Evolutionary conservation across 805 yeast species (phyloP).

Genomic region (Barnettozyma sp.): DNA sequence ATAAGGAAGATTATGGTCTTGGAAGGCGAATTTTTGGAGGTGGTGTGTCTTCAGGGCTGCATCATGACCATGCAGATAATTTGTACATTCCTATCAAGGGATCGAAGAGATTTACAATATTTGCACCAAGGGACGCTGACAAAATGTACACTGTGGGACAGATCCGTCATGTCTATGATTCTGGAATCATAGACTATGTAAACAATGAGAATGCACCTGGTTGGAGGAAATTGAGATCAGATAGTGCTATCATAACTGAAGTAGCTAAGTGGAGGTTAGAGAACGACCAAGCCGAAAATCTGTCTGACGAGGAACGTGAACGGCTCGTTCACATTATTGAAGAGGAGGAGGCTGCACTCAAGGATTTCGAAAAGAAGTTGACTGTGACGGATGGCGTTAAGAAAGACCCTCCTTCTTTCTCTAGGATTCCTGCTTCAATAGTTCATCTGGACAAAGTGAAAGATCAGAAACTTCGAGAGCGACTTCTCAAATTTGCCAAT

Average conservation of each 20-base stretch:
- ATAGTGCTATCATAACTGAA: slow-evolving; percentile 52
- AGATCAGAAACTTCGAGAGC: slow-evolving; percentile 22
- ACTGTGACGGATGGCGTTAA: slow-evolving; percentile 17
- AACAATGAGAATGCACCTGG: slow-evolving; percentile 46
- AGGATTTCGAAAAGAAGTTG: slow-evolving; percentile 15
- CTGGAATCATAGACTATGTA: slow-evolving; percentile 63
- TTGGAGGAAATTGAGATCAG: slow-evolving; percentile 59
- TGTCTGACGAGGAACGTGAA: slow-evolving; percentile 20
- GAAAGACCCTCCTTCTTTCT: slow-evolving; percentile 64
- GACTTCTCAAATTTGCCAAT: slow-evolving; percentile 33
- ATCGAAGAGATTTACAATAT: slow-evolving; percentile 57
- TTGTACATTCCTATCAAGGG: slow-evolving; percentile 58
- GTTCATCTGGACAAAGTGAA: slow-evolving; percentile 51
- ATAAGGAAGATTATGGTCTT: slow-evolving; percentile 30
- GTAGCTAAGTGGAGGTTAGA: slow-evolving; percentile 38
- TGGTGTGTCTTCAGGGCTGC: slow-evolving; percentile 66
- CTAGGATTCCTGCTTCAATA: slow-evolving; percentile 54
- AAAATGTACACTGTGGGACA: slow-evolving; percentile 60
- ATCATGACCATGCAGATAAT: slow-evolving; percentile 79
- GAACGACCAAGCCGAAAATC: slow-evolving; percentile 20
- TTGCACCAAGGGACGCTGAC: slow-evolving; percentile 54
- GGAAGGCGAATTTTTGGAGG: slow-evolving; percentile 52
- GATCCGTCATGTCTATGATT: slow-evolving; percentile 42
- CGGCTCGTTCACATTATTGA: slow-evolving; percentile 24
- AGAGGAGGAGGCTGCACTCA: slow-evolving; percentile 22